Percentiles rank a stretch among this genome's conserved stretches.
These are phyloP conservation scores for Xylaria hypoxylon DNA, from an alignment of 2,329 filamentous ascomycete species.

Conservation along the genomic window DNA sequence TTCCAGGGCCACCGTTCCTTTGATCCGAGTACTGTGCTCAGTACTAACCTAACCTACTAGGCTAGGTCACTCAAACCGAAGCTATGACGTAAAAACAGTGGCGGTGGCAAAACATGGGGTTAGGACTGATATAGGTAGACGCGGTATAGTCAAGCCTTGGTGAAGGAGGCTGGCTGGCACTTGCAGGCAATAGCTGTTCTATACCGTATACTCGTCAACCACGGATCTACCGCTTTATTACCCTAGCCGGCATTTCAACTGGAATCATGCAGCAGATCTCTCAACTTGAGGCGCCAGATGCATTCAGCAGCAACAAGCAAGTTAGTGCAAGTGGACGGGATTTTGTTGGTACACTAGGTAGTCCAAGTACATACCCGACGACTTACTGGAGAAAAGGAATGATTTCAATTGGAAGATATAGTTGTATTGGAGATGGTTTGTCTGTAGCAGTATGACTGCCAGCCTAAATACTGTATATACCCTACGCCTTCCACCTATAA, in stretches of 20 bases:
- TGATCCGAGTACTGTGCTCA: not conserved
- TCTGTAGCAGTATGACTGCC: too few relatives aligned
- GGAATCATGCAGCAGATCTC: not conserved
- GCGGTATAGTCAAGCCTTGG: not conserved
- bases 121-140: too few relatives aligned
- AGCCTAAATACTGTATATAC: too few relatives aligned
- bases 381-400: too few relatives aligned
- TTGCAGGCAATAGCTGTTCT: slow-evolving; percentile 14
- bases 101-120: not conserved
- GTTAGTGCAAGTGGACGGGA: too few relatives aligned
- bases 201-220: not conserved
- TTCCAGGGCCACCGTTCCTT: not conserved
- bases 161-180: slow-evolving; percentile 19
- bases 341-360: slow-evolving; percentile 4
- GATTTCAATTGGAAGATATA: too few relatives aligned
- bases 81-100: not conserved
- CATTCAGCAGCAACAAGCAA: not conserved
- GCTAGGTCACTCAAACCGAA: not conserved
- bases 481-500: too few relatives aligned
- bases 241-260: slow-evolving; percentile 1
- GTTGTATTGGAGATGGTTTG: too few relatives aligned
- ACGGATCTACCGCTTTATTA: not conserved
- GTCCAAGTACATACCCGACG: too few relatives aligned
- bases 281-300: not conserved
- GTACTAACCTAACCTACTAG: too few relatives aligned